Evolutionary conservation across 2,329 filamentous ascomycete genomes (phyloP), one percentile per base, ranked within the genome.

Genomic region (Diaporthe vexans): DNA sequence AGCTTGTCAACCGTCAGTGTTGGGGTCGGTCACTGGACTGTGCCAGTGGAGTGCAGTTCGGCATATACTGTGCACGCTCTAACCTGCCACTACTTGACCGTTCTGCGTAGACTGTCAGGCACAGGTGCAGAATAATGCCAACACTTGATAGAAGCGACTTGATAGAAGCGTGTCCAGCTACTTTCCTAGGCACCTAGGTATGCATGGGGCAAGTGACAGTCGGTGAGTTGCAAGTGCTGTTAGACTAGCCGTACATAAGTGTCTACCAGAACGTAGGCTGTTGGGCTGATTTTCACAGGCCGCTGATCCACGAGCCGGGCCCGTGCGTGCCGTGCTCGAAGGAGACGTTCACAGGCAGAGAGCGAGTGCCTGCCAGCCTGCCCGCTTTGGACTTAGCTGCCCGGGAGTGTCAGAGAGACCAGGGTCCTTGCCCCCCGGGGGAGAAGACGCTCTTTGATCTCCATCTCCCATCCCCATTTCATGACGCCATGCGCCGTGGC

Each of bases 401-500:
- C 33, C 40, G 24, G 21, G 35, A 56, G 11, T 37, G 26, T 56
- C 37, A 51, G 43, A 52, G 35, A 54, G 33, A 37, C 70, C 61
- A 58, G 70, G 70, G 70, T 21, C 67, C 67, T 58, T 43, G 67
- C 19, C 8, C 46, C 19, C 24, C 52, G 37, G 52, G 24, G 67
- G 35, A 70, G 67, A 58, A 37, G 10, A 52, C 48, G 48, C 63
- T 40, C 46, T 40, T 24, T 35, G 48, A 26, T 68, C 33, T 54
- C 67, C 51, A 58, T 65, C 52, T 48, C 15, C 21, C 52, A 59
- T 71, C 52, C 52, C 56, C 68, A 59, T 71, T 69, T 69, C 71
- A 67, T 73, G 71, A 73, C 71, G 71, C 71, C 71, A 73, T 72
- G 35, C 57, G 35, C 57, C 58, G 57, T 63, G 57, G 57, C 57